phyloP scores from a whole-genome alignment of 2,329 filamentous ascomycete genomes.

The Penicillium sp. region DNA sequence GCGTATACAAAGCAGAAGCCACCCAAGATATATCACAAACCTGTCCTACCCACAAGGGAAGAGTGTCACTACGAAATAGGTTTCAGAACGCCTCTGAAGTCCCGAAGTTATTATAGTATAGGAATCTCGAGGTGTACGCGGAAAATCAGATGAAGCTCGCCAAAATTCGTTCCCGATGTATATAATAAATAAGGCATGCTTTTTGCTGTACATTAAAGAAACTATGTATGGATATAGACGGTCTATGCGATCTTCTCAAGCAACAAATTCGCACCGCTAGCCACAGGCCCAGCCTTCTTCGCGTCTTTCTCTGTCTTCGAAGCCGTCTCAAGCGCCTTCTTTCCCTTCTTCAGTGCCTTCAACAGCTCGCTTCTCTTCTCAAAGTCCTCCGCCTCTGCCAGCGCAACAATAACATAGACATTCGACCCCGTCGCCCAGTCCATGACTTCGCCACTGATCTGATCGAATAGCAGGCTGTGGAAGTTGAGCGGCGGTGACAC shows the following conservation, averaged over 20 bases:
- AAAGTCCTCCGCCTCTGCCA: slow-evolving; percentile 78
- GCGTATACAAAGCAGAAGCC: no score
- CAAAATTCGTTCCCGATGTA: no score
- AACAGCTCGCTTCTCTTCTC: slow-evolving; percentile 68
- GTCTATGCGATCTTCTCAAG: slow-evolving; percentile 41
- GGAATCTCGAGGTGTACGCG: no score
- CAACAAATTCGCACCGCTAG: slow-evolving; percentile 52
- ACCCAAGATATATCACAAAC: no score
- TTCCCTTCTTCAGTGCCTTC: slow-evolving; percentile 73
- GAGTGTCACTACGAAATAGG: no score
- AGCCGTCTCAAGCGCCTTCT: slow-evolving; percentile 67
- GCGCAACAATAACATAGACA: slow-evolving; percentile 81
- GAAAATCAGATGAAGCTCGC: no score
- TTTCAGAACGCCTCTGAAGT: no score
- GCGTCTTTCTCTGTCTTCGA: slow-evolving; percentile 55
- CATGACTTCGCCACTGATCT: slow-evolving; percentile 75
- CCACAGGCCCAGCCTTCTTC: slow-evolving; percentile 44
- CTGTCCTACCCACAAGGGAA: no score
- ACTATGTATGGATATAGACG: neutral
- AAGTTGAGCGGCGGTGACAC: slow-evolving; percentile 81
- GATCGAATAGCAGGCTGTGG: slow-evolving; percentile 77
- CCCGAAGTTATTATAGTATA: no score
- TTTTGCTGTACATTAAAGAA: slow-evolving; percentile 11
- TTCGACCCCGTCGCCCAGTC: slow-evolving; percentile 86
- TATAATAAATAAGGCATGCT: neutral